These are phyloP conservation scores for Pelargonium fulgidum DNA, from an alignment of 441 rosid genomes.

Conservation along the genomic window DNA sequence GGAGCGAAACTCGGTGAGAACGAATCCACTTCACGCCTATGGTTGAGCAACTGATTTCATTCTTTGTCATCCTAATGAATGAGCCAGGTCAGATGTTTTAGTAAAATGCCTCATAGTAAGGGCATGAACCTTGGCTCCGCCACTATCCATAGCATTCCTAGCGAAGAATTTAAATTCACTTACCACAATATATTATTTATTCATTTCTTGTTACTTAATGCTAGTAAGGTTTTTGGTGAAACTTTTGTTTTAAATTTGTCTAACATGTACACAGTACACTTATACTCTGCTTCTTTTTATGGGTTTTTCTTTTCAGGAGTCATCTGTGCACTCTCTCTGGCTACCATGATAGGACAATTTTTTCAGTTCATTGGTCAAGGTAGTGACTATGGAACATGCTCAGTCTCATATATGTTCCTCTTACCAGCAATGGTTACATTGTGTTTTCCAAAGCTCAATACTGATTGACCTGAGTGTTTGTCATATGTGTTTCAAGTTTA, in stretches of 20 bases:
- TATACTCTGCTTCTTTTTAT: neutral
- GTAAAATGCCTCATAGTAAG: neutral
- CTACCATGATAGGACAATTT: conserved; percentile 85
- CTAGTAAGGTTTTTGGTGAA: neutral
- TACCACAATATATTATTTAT: neutral
- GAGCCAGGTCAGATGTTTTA: neutral
- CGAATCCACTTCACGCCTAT: neutral
- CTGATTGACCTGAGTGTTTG: neutral
- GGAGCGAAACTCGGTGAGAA: neutral
- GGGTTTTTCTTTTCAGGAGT: conserved; percentile 43
- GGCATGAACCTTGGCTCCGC: neutral
- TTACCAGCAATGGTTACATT: neutral
- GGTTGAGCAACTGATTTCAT: neutral
- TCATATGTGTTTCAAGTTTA: no score
- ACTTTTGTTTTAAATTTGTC: neutral
- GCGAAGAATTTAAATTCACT: neutral
- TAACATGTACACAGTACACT: neutral
- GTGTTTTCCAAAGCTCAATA: neutral
- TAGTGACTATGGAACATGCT: conserved; percentile 21
- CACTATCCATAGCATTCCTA: neutral
- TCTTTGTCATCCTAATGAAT: neutral
- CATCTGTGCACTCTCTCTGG: conserved; percentile 80
- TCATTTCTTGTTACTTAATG: neutral
- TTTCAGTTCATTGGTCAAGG: conserved; percentile 97
- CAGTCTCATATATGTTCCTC: conserved; percentile 12